Evolutionary conservation across 1,284 basidiomycete species (phyloP), one percentile per base, ranked within the genome.

Genomic region (Trametes sp.): DNA sequence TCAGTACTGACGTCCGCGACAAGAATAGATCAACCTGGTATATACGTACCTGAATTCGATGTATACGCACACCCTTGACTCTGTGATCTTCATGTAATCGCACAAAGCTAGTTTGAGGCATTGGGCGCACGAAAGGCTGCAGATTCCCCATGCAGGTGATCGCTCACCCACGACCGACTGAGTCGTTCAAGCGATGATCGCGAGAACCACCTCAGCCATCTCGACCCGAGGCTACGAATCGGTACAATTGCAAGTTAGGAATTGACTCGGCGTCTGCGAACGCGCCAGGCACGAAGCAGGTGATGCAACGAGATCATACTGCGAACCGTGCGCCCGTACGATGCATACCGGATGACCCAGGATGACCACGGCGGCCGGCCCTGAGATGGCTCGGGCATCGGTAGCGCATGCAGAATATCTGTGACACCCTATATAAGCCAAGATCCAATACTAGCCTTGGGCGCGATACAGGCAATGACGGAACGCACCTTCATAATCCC

Each of bases 21-120:
- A 31, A 36, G 11, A 59, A 52, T 52, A 58, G 41, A 16, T n/a
- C n/a, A n/a, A n/a, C n/a, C n/a, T n/a, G n/a, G n/a, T 33, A 24
- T 10, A 1, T n/a, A 1, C 16, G 49, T 52, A 41, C 49, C 48
- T 52, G 49, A 21, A 2, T 7, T 31, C 14, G 29, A 26, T 45
- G 38, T 35, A 33, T 33, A 13, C 41, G 6, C 26, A 26, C 26
- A 16, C 24, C 28, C 11, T 46, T 2, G 14, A 26, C 24, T 46
- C 45, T 24, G 14, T 28, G 45, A 28, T 16, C 9, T 28, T 28
- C 45, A 14, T 6, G 16, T 16, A 5, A 28, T 16, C 24, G 28
- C 24, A 24, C 24, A 16, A 28, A 5, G 11, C 10, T 13, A 28
- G 11, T 24, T 28, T 11, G 24, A 46, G 13, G 45, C 7, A 26